Base-by-base conservation (phyloP, 1,139 yeast species). In the Blastobotrys persicus region DNA sequence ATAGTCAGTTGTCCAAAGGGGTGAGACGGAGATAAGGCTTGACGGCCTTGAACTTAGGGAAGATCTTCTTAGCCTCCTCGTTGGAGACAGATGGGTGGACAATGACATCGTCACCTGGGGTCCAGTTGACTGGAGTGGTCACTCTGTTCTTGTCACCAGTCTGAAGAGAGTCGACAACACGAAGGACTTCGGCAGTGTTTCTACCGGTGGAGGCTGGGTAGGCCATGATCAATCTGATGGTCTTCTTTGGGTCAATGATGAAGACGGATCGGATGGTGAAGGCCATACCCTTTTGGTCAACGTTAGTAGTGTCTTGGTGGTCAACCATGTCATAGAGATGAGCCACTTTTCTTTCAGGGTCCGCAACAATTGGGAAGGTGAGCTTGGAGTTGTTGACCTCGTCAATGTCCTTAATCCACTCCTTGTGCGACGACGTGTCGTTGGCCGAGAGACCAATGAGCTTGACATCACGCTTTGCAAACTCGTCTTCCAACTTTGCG, bases 161-260 rank as follows among this genome's bases (percentile, higher is more conserved):
- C 73, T 86, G 94, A 61, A 87, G 77, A 45, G 92, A 83, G 69
- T 87, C 95, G 56, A 86, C 74, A 45, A 83, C 88, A 69, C 95
- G 78, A 64, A 86, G 77, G 34, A 86, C 86, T 71, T 86, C 95
- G 55, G 94, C 92, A 44, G 94, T 83, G 79, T 86, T 86, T 73
- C 95, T 79, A 61, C 95, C 95, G 44, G 88, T 82, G 32, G 91
- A 83, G 50, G 94, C 89, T 46, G 95, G 95, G 73, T 87, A 87
- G 37, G 89, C 71, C 68, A 86, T 72, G 55, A 79, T 83, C 63
- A 86, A 76, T 66, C 95, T 77, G 59, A 86, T 77, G 60, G 78
- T 83, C 76, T 85, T 85, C 59, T 73, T 71, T 60, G 94, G 92
- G 71, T 87, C 95, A 68, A 87, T 85, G 63, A 87, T 76, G 72